Conservation (phyloP, 345 rosid species). For the Eucalyptus lansdowneana region DNA sequence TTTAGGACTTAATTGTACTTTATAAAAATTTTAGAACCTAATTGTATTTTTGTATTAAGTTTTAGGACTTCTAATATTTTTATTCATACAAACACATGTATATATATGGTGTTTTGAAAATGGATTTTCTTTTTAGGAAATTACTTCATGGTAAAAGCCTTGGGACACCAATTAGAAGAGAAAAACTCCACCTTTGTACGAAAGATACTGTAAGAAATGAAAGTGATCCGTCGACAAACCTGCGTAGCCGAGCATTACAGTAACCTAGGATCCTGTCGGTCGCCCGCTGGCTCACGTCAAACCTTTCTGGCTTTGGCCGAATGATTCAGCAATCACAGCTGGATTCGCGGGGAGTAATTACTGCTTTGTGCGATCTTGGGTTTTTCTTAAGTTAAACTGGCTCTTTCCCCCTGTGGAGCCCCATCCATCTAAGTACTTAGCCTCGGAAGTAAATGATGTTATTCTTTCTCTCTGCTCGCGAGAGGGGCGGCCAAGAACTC, state of each 20-base stretch:
- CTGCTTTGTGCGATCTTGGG: not conserved
- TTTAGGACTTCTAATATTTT: too few species aligned
- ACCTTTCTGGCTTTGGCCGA: not conserved
- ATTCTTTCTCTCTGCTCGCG: not conserved
- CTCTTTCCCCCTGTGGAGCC: not conserved
- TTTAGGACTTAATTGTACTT: rapidly evolving
- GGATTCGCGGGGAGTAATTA: not conserved
- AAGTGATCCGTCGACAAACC: not conserved
- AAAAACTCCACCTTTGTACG: not conserved
- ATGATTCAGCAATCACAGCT: not conserved
- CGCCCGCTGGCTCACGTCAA: not conserved
- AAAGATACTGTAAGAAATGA: not conserved
- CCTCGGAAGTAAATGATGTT: not conserved
- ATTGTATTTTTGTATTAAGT: too few species aligned
- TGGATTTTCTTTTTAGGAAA: not conserved
- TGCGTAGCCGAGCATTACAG: not conserved
- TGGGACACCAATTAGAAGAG: not conserved
- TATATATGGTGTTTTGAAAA: not conserved
- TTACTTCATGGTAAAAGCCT: not conserved
- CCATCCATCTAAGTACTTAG: not conserved
- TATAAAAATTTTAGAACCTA: too few species aligned
- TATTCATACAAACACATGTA: too few species aligned
- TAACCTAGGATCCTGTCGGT: not conserved
- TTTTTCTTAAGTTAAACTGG: not conserved
- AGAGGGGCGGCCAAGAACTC: not conserved